Evolutionary conservation across 225 moss, liverwort and hornwort genomes (phyloP).

Genomic region (Polytrichum commune): DNA sequence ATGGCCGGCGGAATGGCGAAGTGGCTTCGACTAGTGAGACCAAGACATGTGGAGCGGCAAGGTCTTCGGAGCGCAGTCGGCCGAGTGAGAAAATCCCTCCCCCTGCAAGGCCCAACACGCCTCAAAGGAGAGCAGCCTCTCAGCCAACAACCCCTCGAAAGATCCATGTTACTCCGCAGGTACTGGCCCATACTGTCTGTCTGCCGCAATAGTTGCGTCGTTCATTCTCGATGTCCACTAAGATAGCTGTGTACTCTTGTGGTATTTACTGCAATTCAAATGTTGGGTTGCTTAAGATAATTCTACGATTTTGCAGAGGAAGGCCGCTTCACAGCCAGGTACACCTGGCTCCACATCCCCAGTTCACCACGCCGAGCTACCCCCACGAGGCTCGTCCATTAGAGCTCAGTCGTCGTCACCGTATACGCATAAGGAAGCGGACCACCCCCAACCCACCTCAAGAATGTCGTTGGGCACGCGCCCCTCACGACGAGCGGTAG

Average conservation of each 20-base stretch:
- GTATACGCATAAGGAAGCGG: constrained; percentile 20
- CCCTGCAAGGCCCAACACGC: constrained; percentile 44
- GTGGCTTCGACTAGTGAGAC: constrained; percentile 33
- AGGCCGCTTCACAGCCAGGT: constrained; percentile 34
- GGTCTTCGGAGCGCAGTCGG: constrained; percentile 27
- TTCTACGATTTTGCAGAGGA: constrained; percentile 34
- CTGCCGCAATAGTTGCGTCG: too few relatives aligned
- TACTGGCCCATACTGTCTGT: background rate
- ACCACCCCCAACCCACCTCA: constrained; percentile 32
- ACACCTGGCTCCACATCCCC: constrained; percentile 42
- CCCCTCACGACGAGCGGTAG: constrained; percentile 53
- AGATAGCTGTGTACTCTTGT: too few relatives aligned
- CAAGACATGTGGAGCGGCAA: constrained; percentile 17
- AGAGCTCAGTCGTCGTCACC: constrained; percentile 30
- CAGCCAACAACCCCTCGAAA: constrained; percentile 55
- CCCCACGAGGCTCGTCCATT: constrained; percentile 20
- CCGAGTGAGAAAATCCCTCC: constrained; percentile 33
- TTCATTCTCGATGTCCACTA: too few relatives aligned
- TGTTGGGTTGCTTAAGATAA: constrained; percentile 5
- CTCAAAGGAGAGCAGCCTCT: constrained; percentile 33
- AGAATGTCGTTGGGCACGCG: constrained; percentile 49
- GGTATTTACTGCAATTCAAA: too few relatives aligned
- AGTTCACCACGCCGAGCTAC: constrained; percentile 21
- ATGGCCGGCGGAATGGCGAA: constrained; percentile 24
- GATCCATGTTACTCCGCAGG: constrained; percentile 25